Evolutionary conservation across 768 basidiomycete genomes (phyloP).

Genomic region (Russula vinacea): DNA sequence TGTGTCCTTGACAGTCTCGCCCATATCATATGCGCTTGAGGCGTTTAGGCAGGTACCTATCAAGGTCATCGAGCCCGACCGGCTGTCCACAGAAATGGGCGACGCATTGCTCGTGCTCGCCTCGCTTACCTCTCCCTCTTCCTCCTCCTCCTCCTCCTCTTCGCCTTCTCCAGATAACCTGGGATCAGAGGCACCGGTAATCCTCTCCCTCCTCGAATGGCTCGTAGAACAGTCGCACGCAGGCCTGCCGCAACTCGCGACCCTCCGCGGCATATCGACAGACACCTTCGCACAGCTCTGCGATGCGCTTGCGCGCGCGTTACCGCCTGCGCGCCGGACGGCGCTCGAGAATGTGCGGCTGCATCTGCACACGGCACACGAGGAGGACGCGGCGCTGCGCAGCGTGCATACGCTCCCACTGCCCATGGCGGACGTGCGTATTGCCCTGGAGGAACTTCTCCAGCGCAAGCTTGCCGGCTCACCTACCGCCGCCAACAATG

Average conservation of each 20-base stretch:
- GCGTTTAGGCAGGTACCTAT: constrained; percentile 24
- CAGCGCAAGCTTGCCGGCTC: background rate
- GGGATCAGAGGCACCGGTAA: constrained; percentile 35
- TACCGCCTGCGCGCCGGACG: constrained; percentile 34
- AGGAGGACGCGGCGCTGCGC: constrained; percentile 24
- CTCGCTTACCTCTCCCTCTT: constrained; percentile 24
- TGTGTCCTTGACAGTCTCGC: constrained; percentile 8
- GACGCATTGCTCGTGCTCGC: constrained; percentile 38
- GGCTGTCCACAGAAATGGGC: constrained; percentile 39
- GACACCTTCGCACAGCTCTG: constrained; percentile 49
- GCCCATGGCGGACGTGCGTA: constrained; percentile 2
- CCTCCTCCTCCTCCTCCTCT: background rate
- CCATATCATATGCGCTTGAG: constrained; percentile 17
- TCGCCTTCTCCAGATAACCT: constrained; percentile 29
- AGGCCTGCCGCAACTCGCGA: constrained; percentile 43
- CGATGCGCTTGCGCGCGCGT: constrained; percentile 38
- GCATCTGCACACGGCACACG: constrained; percentile 33
- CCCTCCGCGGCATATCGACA: constrained; percentile 48
- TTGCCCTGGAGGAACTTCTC: constrained; percentile 5
- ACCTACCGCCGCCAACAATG: background rate
- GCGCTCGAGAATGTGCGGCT: constrained; percentile 38
- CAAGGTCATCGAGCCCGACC: constrained; percentile 26
- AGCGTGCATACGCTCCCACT: constrained; percentile 8
- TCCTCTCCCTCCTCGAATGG: constrained; percentile 55
- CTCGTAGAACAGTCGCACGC: constrained; percentile 40